These are phyloP conservation scores for Globisporangium orthogonon DNA, from an alignment of 352 stramenopile species.

Conservation along the genomic window DNA sequence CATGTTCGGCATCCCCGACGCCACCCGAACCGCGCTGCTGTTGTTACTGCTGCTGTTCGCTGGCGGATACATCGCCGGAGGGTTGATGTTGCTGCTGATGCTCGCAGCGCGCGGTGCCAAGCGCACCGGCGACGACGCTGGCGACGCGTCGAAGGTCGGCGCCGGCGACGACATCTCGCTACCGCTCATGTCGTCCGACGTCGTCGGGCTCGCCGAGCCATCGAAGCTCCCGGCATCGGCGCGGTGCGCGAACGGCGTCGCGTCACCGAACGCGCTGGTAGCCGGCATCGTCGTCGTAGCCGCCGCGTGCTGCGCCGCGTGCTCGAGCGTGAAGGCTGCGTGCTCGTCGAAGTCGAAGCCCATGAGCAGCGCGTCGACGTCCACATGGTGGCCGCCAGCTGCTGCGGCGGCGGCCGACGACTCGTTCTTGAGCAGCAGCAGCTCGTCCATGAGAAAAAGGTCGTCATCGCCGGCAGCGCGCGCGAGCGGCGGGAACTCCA, in stretches of 20 bases:
- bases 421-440: conserved; percentile 41
- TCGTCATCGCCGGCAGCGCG: conserved; percentile 10
- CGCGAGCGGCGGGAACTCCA: conserved; percentile 7
- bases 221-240: conserved; percentile 7
- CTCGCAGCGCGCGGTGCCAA: conserved; percentile 4
- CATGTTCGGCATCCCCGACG: conserved; percentile 1
- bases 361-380: conserved; percentile 39
- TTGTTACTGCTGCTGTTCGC: background rate
- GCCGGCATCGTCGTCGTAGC: background rate
- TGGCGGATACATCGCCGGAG: background rate
- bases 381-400: background rate
- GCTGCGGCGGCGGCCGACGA: background rate
- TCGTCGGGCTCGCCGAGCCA: conserved; percentile 23
- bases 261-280: background rate
- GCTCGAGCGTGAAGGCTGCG: conserved; percentile 10
- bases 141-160: conserved; percentile 23
- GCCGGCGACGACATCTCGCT: conserved; percentile 47
- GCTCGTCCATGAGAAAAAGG: conserved; percentile 39
- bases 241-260: conserved; percentile 4
- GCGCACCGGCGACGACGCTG: conserved; percentile 15
- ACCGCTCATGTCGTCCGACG: conserved; percentile 38
- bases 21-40: background rate
- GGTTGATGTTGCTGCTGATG: background rate
- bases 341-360: conserved; percentile 22
- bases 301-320: conserved; percentile 2